Evolutionary conservation across 352 stramenopile species (phyloP).

Genomic region (Aphanomyces stellatus): DNA sequence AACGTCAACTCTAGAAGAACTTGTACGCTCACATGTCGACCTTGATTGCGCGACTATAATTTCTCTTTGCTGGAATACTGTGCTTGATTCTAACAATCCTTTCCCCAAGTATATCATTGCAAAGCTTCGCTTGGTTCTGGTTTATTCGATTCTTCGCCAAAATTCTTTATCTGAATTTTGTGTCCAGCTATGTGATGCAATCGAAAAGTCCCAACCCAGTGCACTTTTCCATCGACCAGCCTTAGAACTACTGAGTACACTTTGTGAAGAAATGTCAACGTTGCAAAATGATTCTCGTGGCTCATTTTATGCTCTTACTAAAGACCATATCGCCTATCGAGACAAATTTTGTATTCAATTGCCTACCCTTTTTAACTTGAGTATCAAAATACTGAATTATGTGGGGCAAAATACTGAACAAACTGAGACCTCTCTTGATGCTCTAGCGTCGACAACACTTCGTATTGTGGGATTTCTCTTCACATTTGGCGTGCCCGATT

Average conservation of each 20-base stretch:
- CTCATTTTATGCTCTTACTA: neutral
- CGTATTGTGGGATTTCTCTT: constrained; percentile 3
- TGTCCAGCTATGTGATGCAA: neutral
- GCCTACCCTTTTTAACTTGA: neutral
- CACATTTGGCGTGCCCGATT: neutral
- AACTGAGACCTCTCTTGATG: neutral
- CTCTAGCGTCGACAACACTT: neutral
- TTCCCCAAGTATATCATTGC: constrained; percentile 4
- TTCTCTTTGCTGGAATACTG: neutral
- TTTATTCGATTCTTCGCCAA: constrained; percentile 16
- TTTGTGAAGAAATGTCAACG: constrained; percentile 17
- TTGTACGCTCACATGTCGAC: constrained; percentile 11
- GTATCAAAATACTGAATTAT: neutral
- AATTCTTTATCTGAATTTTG: constrained; percentile 5
- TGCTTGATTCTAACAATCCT: neutral
- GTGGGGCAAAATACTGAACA: neutral
- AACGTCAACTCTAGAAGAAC: constrained; percentile 10
- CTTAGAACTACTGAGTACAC: neutral
- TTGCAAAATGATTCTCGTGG: constrained; percentile 5
- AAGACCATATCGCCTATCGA: neutral
- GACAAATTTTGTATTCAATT: constrained; percentile 3
- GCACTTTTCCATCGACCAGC: neutral
- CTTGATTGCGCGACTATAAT: constrained; percentile 7
- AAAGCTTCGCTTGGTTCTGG: constrained; percentile 16
- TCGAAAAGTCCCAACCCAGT: neutral